These are phyloP conservation scores for Plasmodium gaboni DNA, from an alignment of 169 alveolate genomes.

Conservation along the genomic window DNA sequence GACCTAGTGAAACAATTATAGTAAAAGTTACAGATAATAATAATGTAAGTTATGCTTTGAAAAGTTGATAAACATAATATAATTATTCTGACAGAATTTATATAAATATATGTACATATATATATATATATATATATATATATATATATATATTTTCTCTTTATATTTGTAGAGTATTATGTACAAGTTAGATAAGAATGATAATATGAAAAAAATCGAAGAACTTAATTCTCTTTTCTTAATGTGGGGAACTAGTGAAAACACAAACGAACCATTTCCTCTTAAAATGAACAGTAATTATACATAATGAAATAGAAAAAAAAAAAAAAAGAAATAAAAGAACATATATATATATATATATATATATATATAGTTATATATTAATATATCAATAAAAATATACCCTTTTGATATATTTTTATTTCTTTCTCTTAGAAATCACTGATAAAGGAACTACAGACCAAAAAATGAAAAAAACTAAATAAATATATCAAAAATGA, in stretches of 20 bases:
- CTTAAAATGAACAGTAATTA: conserved; percentile 41
- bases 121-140: conserved; percentile 1
- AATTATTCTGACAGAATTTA: background rate
- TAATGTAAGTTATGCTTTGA: conserved; percentile 26
- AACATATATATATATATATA: too few relatives aligned
- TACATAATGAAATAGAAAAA: background rate
- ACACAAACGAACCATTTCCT: conserved; percentile 46
- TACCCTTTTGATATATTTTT: background rate
- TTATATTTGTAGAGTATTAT: conserved; percentile 43
- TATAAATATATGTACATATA: background rate
- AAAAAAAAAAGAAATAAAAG: background rate
- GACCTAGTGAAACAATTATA: conserved; percentile 48
- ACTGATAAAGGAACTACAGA: conserved; percentile 43
- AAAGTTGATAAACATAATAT: background rate
- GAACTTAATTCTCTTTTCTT: conserved; percentile 68
- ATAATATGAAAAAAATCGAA: conserved; percentile 48
- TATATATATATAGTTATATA: background rate
- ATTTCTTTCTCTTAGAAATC: conserved; percentile 21
- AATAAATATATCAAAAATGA: conserved; percentile 3
- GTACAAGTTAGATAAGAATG: conserved; percentile 65
- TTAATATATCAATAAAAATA: background rate
- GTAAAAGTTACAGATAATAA: conserved; percentile 72
- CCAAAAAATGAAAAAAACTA: conserved; percentile 47
- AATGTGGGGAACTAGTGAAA: conserved; percentile 64
- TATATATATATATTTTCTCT: background rate